Evolutionary conservation across 2,329 filamentous ascomycete species (phyloP), one percentile per base, ranked within the genome.

Genomic region (Alternaria hordeiaustralica): DNA sequence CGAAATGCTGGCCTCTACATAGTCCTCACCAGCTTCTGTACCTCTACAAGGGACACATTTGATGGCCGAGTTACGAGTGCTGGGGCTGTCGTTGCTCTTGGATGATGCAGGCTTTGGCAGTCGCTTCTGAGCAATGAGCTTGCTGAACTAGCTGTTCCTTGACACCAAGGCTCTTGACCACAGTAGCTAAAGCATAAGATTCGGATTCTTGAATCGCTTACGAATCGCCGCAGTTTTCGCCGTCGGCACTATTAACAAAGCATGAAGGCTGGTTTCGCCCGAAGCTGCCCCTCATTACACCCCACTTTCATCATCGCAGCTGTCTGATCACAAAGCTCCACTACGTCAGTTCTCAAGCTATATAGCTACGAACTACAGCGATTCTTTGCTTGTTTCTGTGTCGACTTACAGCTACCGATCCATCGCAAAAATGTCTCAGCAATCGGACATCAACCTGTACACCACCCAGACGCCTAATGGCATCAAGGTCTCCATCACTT

Each of bases 381-480:
- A 21, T 6, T 28, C 13, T 18, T 18, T 36, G 20, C 4, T 25
- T 45, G 11, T 30, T 44, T 18, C 13, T 20, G 26, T 43, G 15
- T 6, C 51, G 8, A 53, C 43, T 20, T 11, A 45, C 18, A 12
- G 8, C 47, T 47, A 36, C n/a, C n/a, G 20, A 41, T 13, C 21
- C 28, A 53, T 10, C 43, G 45, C 55, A 53, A 74, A 74, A 70
- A 64, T 76, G 28, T 71, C 74, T 28, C 64, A 73, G 58, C 68
- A 72, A 53, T 84, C 91, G 6, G 85, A 92, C 71, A 93, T 97
- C 73, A 91, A 89, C 46, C 87, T 97, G 28, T 96, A 96, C 83
- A 97, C 93, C 12, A 86, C 87, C 12, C 87, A 89, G 75, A 97
- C 94, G 55, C 93, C 94, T 49, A 97, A 97, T 81, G 93, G 94